Base-by-base conservation (phyloP, 2,329 filamentous ascomycete genomes). In the Aureobasidium sp. region DNA sequence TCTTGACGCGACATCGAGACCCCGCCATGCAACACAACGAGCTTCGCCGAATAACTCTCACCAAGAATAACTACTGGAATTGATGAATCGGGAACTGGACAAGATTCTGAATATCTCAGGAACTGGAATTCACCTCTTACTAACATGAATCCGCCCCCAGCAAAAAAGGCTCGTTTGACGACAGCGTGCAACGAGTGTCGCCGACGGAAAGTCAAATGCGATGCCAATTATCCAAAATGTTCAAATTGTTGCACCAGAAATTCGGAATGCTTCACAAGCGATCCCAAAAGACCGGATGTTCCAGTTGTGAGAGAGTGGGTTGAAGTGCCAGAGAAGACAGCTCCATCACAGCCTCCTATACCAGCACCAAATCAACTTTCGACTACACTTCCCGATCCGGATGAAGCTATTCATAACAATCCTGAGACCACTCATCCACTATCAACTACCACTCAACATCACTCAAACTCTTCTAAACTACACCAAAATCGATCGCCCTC, bases 141-240 rank as follows among this genome's bases (percentile, higher is more conserved):
- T 4, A 33, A 16, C 1, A 64, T 64, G 61, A 47, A 56, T 38
- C 48, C 61, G 42, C 61, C 61, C 25, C 50, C 61, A 10, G 50
- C 61, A 6, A 64, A 64, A 11, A 64, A 64, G 18, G 31, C 50
- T 31, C 61, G 61, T 23, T n/a, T 64, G 13, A 64, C 50, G 20
- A 64, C 50, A 47, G 64, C 67, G 1, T 68, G 67, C 45, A 60
- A 68, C 15, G 67, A 68, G n/a, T 68, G 67, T 20, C 51, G 67
- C 6, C 59, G 65, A 7, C 40, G 67, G 5, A 66, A 66, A 47
- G 61, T 63, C 40, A 68, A 64, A 61, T 68, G 67, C 54, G 67
- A 68, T 25, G 67, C 56, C n/a, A 55, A 64, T 18, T 60, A 68
- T 23, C 67, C 67, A 29, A 64, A 55, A n/a, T 64, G 61, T 40